Evolutionary conservation across 1,284 basidiomycete species (phyloP).

Genomic region (Pseudomicrostroma phylloplanum): DNA sequence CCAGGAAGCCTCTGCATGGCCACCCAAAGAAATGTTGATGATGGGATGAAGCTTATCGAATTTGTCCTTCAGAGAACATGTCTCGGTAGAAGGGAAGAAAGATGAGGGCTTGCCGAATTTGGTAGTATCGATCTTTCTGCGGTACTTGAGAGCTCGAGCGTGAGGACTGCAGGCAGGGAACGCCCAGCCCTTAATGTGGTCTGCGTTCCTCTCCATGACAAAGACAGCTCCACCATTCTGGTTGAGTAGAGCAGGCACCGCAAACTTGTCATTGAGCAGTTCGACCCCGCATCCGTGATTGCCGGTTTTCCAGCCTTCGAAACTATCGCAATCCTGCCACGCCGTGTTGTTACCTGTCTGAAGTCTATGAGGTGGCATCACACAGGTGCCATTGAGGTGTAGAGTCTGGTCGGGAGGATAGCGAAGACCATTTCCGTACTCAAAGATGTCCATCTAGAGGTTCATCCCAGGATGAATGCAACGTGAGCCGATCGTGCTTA

Average conservation of each 20-base stretch:
- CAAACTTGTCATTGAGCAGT: not conserved
- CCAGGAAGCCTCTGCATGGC: not conserved
- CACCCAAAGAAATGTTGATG: not conserved
- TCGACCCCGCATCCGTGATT: not conserved
- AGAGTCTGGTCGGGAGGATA: not conserved
- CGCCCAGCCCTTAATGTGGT: not conserved
- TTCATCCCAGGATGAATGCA: not conserved
- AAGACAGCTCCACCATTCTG: not conserved
- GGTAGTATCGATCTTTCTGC: not conserved
- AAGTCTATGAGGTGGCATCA: too few species aligned
- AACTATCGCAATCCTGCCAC: too few species aligned
- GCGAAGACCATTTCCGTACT: not conserved
- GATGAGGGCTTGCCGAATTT: not conserved
- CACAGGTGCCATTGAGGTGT: not conserved
- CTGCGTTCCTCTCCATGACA: not conserved
- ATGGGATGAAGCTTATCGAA: not conserved
- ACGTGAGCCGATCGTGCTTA: not conserved
- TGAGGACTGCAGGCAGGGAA: not conserved
- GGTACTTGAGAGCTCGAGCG: not conserved
- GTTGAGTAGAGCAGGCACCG: not conserved
- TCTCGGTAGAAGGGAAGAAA: not conserved
- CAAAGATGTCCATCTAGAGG: not conserved
- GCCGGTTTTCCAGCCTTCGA: too few species aligned
- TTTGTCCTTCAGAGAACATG: not conserved
- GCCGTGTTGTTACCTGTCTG: too few species aligned